phyloP scores from a whole-genome alignment of 2,329 filamentous ascomycete species.

The Penicillium digitatum region DNA sequence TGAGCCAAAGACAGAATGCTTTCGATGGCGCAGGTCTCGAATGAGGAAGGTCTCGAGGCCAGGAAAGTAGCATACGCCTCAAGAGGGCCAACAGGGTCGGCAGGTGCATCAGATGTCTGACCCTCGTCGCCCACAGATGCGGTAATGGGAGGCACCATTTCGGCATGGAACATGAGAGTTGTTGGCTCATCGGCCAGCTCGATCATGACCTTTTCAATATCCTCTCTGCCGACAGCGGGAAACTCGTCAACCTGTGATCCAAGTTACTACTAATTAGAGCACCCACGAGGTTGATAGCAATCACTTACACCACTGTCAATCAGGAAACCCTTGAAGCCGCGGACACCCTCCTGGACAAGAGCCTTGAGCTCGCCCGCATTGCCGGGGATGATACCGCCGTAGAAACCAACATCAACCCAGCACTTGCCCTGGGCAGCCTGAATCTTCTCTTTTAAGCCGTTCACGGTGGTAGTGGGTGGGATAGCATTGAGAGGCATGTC shows the following conservation, averaged over 20 bases:
- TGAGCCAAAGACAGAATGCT: slow-evolving; percentile 79
- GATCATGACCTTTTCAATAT: slow-evolving; percentile 75
- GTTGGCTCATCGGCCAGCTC: slow-evolving; percentile 77
- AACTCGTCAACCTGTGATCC: slow-evolving; percentile 78
- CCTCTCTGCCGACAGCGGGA: slow-evolving; percentile 75
- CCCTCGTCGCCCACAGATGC: slow-evolving; percentile 75
- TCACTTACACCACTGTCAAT: slow-evolving; percentile 86
- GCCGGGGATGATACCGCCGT: slow-evolving; percentile 88
- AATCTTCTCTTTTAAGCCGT: slow-evolving; percentile 78
- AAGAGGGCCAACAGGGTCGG: slow-evolving; percentile 66
- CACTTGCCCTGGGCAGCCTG: slow-evolving; percentile 79
- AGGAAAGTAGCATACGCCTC: slow-evolving; percentile 86
- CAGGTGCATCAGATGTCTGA: slow-evolving; percentile 64
- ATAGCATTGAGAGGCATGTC: slow-evolving; percentile 99
- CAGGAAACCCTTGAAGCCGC: slow-evolving; percentile 95
- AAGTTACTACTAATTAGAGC: slow-evolving; percentile 13
- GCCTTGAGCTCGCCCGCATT: slow-evolving; percentile 75
- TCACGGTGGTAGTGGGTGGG: slow-evolving; percentile 86
- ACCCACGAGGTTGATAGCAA: neutral
- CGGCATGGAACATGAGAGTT: slow-evolving; percentile 97
- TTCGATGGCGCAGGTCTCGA: slow-evolving; percentile 86
- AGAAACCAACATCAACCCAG: slow-evolving; percentile 99
- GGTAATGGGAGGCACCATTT: slow-evolving; percentile 89
- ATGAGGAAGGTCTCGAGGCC: slow-evolving; percentile 78
- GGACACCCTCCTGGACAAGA: slow-evolving; percentile 77